phyloP scores from a whole-genome alignment of 2,329 filamentous ascomycete species.

The Epichloe aotearoae region DNA sequence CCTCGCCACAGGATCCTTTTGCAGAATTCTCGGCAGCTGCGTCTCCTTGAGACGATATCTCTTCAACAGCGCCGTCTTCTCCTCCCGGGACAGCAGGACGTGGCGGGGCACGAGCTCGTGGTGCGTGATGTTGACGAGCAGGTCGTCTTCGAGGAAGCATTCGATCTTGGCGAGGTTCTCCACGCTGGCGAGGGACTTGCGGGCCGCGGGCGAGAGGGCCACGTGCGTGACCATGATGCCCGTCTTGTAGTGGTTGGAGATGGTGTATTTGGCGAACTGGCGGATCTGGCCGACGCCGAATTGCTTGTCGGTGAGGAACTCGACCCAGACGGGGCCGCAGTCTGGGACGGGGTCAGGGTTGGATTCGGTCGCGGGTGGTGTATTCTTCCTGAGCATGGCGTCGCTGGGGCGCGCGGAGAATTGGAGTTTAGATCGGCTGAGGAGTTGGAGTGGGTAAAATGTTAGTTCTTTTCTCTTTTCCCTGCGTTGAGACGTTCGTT shows the following conservation, averaged over 20 bases:
- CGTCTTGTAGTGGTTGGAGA: conserved; percentile 68
- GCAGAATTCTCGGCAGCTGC: conserved; percentile 83
- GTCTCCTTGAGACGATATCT: conserved; percentile 95
- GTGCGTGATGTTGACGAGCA: conserved; percentile 95
- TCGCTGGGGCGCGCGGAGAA: conserved; percentile 79
- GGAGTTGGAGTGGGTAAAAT: background rate
- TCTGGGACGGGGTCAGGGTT: conserved; percentile 60
- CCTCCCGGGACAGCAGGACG: conserved; percentile 75
- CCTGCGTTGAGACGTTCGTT: no score
- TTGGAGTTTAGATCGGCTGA: conserved; percentile 68
- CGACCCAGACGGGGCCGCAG: conserved; percentile 82
- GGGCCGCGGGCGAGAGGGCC: conserved; percentile 70
- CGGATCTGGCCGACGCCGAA: conserved; percentile 91
- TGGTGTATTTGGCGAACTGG: conserved; percentile 71
- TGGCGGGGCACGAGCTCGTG: conserved; percentile 95
- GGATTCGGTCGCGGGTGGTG: conserved; percentile 51
- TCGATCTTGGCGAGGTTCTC: conserved; percentile 71
- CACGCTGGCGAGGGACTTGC: conserved; percentile 72
- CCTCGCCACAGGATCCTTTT: conserved; percentile 81
- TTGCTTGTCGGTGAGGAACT: conserved; percentile 69
- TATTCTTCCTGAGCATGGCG: conserved; percentile 75
- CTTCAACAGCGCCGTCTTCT: conserved; percentile 75
- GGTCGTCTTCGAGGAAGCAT: conserved; percentile 88
- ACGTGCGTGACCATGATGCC: conserved; percentile 83
- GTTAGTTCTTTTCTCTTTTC: background rate